These are phyloP conservation scores for Leccinum pallidistipes DNA, from an alignment of 1,284 basidiomycete genomes.

Conservation along the genomic window DNA sequence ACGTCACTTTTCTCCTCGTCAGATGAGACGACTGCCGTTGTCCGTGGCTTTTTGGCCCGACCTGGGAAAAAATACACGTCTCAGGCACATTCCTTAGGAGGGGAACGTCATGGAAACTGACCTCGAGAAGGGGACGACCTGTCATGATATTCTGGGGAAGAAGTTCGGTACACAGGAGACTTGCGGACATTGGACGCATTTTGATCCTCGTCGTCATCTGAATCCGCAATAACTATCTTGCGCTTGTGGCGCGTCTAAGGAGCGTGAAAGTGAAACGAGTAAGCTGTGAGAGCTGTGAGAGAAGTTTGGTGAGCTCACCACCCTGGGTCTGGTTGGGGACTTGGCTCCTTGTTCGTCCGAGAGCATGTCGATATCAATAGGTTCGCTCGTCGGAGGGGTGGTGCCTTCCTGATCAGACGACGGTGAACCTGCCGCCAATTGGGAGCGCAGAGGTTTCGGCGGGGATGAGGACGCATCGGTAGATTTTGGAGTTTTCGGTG, in stretches of 20 bases:
- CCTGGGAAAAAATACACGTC: constrained; percentile 22
- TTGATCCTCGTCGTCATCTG: constrained; percentile 62
- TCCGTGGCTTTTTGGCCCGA: constrained; percentile 53
- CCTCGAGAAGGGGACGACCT: constrained; percentile 29
- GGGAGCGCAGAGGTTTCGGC: constrained; percentile 23
- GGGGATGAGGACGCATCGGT: constrained; percentile 31
- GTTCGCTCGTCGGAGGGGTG: constrained; percentile 69
- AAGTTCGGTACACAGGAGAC: constrained; percentile 24
- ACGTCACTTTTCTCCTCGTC: constrained; percentile 45
- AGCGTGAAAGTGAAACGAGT: constrained; percentile 1
- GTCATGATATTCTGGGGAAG: constrained; percentile 27
- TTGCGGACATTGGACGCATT: constrained; percentile 11
- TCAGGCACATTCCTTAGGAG: constrained; percentile 19
- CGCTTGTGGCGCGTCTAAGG: constrained; percentile 51
- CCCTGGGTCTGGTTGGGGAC: constrained; percentile 7
- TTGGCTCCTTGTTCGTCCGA: constrained; percentile 47
- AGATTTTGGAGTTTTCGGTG: constrained; percentile 24
- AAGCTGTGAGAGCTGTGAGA: background rate
- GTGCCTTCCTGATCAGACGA: constrained; percentile 54
- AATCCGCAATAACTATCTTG: constrained; percentile 67
- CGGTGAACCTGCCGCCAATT: constrained; percentile 41
- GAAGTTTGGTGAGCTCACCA: constrained; percentile 13
- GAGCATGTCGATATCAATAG: constrained; percentile 71
- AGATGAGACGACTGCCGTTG: constrained; percentile 38
- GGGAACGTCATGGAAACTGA: constrained; percentile 22